Percentiles rank a stretch among this genome's conserved stretches.
Evolutionary conservation across 768 basidiomycete species (phyloP).

Genomic region (Suillus lakei): DNA sequence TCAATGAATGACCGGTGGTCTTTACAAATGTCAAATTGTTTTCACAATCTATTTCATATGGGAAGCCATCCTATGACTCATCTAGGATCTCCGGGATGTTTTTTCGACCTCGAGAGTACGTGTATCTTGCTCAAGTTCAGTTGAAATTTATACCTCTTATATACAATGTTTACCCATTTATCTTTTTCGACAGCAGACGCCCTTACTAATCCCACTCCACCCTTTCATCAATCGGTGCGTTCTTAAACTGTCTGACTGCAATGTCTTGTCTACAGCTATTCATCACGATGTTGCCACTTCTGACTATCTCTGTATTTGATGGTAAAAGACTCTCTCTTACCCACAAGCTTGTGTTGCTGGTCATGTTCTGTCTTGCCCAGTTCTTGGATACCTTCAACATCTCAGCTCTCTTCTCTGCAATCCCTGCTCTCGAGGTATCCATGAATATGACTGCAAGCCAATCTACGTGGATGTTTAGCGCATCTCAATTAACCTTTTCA

Average conservation of each 20-base stretch:
- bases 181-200: too few relatives aligned
- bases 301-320: conserved; percentile 3
- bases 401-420: conserved; percentile 42
- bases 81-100: too few relatives aligned
- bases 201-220: not conserved
- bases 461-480: conserved; percentile 46
- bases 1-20: too few relatives aligned
- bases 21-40: too few relatives aligned
- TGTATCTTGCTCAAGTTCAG: too few relatives aligned
- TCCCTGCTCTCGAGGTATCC: conserved; percentile 36
- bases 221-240: not conserved
- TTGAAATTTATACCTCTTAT: too few relatives aligned
- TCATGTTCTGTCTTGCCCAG: conserved; percentile 45
- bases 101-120: too few relatives aligned
- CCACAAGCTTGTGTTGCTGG: conserved; percentile 36
- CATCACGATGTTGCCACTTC: conserved; percentile 15
- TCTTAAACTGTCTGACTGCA: not conserved
- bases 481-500: conserved; percentile 47
- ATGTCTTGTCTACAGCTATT: not conserved
- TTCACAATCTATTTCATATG: too few relatives aligned
- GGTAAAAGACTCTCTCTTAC: conserved; percentile 20
- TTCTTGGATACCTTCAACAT: conserved; percentile 51
- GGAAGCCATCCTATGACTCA: too few relatives aligned
- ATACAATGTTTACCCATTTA: too few relatives aligned
- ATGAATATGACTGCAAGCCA: conserved; percentile 26